These are phyloP conservation scores for Brassica nigra DNA, from an alignment of 345 rosid genomes.

Conservation along the genomic window DNA sequence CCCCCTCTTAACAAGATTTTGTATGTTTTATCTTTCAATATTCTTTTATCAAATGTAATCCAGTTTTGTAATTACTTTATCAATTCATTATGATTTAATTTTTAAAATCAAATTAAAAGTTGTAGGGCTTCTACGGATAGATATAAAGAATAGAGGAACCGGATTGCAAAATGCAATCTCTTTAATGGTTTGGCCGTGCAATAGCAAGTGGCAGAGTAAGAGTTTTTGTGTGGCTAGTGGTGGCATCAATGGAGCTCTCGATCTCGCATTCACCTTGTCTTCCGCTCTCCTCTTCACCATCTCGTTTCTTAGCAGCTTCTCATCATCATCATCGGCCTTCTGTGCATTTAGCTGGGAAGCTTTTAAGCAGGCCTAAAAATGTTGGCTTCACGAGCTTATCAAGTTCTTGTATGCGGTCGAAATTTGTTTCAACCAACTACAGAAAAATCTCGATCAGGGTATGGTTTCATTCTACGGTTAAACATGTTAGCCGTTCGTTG, in stretches of 20 bases:
- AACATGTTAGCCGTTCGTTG: constrained; percentile 13
- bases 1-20: background rate
- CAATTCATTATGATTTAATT: background rate
- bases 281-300: constrained; percentile 6
- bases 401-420: constrained; percentile 36
- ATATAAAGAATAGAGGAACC: constrained; percentile 9
- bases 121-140: background rate
- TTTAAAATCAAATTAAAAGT: background rate
- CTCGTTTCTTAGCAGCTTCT: constrained; percentile 33
- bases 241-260: constrained; percentile 45
- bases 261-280: constrained; percentile 35
- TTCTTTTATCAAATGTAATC: constrained; percentile 7
- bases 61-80: constrained; percentile 29
- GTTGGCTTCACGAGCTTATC: constrained; percentile 36
- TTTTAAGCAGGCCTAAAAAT: background rate
- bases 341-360: constrained; percentile 26
- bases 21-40: background rate
- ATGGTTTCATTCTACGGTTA: background rate
- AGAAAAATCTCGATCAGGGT: constrained; percentile 42
- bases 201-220: constrained; percentile 27
- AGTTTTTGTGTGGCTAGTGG: constrained; percentile 41
- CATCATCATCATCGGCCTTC: constrained; percentile 19
- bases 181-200: background rate
- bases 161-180: constrained; percentile 15
- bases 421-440: constrained; percentile 31